Conservation (phyloP, 805 yeast species). For the Saturnispora silvae region DNA sequence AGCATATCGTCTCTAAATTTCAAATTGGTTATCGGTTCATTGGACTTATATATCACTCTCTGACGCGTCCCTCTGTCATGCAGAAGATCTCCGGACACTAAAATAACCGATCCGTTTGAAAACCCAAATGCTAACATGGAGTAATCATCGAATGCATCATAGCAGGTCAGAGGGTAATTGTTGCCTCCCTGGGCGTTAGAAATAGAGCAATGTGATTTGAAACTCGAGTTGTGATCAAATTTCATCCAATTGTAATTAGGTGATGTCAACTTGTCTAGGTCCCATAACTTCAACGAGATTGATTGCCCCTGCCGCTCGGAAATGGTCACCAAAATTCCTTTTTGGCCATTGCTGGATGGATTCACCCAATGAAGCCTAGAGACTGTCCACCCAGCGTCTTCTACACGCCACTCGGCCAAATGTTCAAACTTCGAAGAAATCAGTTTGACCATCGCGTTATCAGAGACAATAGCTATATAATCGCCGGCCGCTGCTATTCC, state of each 20-base stretch:
- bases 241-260: slow-evolving; percentile 14
- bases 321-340: slow-evolving; percentile 43
- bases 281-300: slow-evolving; percentile 61
- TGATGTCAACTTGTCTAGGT: slow-evolving; percentile 39
- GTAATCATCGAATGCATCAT: slow-evolving; percentile 42
- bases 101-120: slow-evolving; percentile 71
- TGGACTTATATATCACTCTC: slow-evolving; percentile 59
- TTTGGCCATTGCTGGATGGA: slow-evolving; percentile 19
- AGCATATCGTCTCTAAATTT: slow-evolving; percentile 44
- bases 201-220: slow-evolving; percentile 52
- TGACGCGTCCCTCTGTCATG: slow-evolving; percentile 89
- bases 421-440: slow-evolving; percentile 40
- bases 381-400: slow-evolving; percentile 54
- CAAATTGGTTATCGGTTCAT: slow-evolving; percentile 75
- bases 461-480: slow-evolving; percentile 49
- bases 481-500: slow-evolving; percentile 50
- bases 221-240: slow-evolving; percentile 29
- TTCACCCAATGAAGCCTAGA: slow-evolving; percentile 34
- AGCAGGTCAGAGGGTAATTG: slow-evolving; percentile 66
- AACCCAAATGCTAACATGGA: slow-evolving; percentile 67
- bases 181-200: slow-evolving; percentile 51
- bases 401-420: slow-evolving; percentile 46
- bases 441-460: slow-evolving; percentile 43
- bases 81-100: slow-evolving; percentile 78
- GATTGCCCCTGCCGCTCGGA: slow-evolving; percentile 72